A percentile compares a stretch with the other conserved stretches of the same genome.
Evolutionary conservation across 2,329 filamentous ascomycete species (phyloP).

Genomic region (Aspergillus novoparasiticus): DNA sequence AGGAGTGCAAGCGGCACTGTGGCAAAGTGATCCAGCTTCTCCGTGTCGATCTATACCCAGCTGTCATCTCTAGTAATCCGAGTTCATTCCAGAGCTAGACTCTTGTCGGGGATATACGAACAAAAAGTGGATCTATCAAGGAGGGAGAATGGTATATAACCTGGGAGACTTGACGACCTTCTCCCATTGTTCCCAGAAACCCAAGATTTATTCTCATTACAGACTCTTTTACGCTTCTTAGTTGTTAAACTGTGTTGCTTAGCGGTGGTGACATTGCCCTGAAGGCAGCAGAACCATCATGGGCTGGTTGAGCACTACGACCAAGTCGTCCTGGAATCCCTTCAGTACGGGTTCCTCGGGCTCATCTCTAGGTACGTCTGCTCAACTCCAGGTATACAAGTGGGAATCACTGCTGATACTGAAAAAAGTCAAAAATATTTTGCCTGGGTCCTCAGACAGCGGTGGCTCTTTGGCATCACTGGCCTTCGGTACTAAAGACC

Average conservation of each 20-base stretch:
- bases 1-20: not conserved
- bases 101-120: not conserved
- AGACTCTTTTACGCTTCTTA: not conserved
- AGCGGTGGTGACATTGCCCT: not conserved
- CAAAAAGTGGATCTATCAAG: not conserved
- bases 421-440: not conserved
- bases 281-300: not conserved
- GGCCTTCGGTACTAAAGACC: not conserved
- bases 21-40: not conserved
- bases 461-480: not conserved
- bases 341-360: conserved; percentile 1
- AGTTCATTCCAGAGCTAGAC: not conserved
- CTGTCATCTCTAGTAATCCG: not conserved
- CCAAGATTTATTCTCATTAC: not conserved
- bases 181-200: not conserved
- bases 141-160: not conserved
- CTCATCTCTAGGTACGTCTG: not conserved
- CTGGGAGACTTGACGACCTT: not conserved
- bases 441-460: not conserved
- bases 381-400: not conserved
- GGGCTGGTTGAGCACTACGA: not conserved
- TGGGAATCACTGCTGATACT: not conserved
- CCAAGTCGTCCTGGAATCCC: not conserved
- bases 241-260: not conserved
- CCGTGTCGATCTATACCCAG: not conserved